Conservation (phyloP, 768 basidiomycete genomes). For the Serendipita vermifera region DNA sequence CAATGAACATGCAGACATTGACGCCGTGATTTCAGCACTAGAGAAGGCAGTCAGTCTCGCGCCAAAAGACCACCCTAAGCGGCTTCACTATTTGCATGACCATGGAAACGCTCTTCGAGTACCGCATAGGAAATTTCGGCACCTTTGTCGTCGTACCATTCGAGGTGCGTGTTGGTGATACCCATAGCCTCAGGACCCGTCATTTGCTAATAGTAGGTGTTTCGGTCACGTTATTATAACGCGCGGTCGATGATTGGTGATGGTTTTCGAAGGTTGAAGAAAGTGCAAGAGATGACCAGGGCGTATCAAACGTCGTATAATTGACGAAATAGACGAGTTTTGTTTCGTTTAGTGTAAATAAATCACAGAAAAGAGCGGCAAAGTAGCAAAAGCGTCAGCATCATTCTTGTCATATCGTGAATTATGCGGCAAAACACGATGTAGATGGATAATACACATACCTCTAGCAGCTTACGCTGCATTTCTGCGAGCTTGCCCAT, state of each 20-base stretch:
- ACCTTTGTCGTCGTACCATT: conserved; percentile 93
- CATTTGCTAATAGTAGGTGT: conserved; percentile 63
- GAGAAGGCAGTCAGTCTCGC: no score
- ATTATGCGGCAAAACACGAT: neutral
- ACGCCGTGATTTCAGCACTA: no score
- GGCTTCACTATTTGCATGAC: no score
- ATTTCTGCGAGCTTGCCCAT: conserved; percentile 96
- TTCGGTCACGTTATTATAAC: no score
- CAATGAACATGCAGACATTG: no score
- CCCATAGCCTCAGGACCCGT: conserved; percentile 99
- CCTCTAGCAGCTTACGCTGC: conserved; percentile 83
- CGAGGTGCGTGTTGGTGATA: conserved; percentile 78
- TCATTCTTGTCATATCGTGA: neutral
- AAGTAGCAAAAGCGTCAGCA: neutral
- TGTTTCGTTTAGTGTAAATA: conserved; percentile 27
- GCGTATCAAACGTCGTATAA: conserved; percentile 21
- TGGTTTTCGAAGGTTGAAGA: conserved; percentile 11
- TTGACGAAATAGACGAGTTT: neutral
- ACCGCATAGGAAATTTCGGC: conserved; percentile 93
- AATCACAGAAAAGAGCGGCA: neutral
- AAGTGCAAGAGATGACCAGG: conserved; percentile 21
- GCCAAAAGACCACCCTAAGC: no score
- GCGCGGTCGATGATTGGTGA: no score
- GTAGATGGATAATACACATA: conserved; percentile 22
- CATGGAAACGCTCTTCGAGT: no score